A percentile compares a stretch with the other conserved stretches of the same genome.
Conservation (phyloP, 1,139 yeast genomes). For the Komagataea norvegica region DNA sequence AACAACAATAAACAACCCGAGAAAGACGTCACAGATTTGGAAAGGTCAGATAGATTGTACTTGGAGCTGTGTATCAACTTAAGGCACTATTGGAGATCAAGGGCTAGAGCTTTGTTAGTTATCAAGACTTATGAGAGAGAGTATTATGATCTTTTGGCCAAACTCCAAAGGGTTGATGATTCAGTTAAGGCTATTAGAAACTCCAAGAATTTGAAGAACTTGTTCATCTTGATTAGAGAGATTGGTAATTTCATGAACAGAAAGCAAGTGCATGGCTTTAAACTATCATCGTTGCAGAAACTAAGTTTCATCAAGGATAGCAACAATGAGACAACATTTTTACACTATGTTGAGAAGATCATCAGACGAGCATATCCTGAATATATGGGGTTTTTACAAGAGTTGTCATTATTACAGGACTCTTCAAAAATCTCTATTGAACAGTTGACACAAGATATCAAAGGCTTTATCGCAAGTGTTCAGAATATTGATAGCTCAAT, state of each 20-base stretch:
- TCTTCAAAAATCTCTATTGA: conserved; percentile 72
- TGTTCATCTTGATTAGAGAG: conserved; percentile 71
- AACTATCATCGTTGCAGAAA: conserved; percentile 74
- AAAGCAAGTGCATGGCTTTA: conserved; percentile 82
- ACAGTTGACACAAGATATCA: conserved; percentile 67
- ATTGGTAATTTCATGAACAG: conserved; percentile 96
- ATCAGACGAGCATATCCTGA: conserved; percentile 77
- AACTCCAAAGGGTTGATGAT: conserved; percentile 59
- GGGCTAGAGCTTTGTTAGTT: conserved; percentile 74
- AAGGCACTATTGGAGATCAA: conserved; percentile 77
- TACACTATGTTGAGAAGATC: conserved; percentile 82
- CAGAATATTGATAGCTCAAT: conserved; percentile 52
- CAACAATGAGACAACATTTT: conserved; percentile 58
- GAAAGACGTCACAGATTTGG: conserved; percentile 58
- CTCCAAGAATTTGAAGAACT: conserved; percentile 60
- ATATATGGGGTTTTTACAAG: conserved; percentile 70
- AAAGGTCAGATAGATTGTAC: conserved; percentile 76
- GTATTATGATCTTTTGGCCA: conserved; percentile 60
- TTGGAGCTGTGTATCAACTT: conserved; percentile 75
- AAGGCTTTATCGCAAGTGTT: conserved; percentile 53
- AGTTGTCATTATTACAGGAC: conserved; percentile 55
- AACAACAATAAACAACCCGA: conserved; percentile 39
- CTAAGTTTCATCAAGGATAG: conserved; percentile 81
- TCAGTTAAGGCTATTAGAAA: conserved; percentile 59
- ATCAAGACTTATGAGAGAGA: conserved; percentile 69